Evolutionary conservation across 1,284 basidiomycete genomes (phyloP).

Genomic region (Pseudozyma tsukubaensis): DNA sequence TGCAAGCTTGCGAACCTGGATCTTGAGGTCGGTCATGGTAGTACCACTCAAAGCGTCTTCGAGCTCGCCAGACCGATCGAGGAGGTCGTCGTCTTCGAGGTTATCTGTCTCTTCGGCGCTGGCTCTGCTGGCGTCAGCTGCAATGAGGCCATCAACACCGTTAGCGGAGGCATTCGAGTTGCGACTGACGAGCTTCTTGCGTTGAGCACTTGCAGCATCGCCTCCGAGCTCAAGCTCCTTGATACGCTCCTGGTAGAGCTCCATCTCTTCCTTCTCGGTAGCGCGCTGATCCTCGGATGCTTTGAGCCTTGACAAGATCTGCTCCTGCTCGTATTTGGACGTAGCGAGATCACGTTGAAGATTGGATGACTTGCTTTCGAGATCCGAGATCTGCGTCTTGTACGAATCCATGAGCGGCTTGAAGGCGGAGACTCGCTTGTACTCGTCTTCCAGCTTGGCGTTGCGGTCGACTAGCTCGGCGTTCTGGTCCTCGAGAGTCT

Average conservation of each 20-base stretch:
- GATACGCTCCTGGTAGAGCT: slow-evolving; percentile 90
- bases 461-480: slow-evolving; percentile 90
- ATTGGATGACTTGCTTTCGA: slow-evolving; percentile 78
- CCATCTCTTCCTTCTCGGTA: slow-evolving; percentile 84
- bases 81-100: slow-evolving; percentile 30
- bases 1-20: slow-evolving; percentile 84
- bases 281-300: slow-evolving; percentile 76
- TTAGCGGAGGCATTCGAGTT: slow-evolving; percentile 48
- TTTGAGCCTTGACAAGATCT: slow-evolving; percentile 47
- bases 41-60: slow-evolving; percentile 84
- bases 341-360: slow-evolving; percentile 74
- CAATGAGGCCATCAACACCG: slow-evolving; percentile 51
- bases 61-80: slow-evolving; percentile 82
- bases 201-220: slow-evolving; percentile 70
- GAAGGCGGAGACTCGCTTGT: slow-evolving; percentile 84
- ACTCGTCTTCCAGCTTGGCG: slow-evolving; percentile 88
- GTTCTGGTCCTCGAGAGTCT: slow-evolving; percentile 90
- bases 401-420: slow-evolving; percentile 92
- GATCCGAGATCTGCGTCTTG: slow-evolving; percentile 83
- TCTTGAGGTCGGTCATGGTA: slow-evolving; percentile 85
- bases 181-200: slow-evolving; percentile 56
- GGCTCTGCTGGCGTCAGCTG: slow-evolving; percentile 41
- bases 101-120: slow-evolving; percentile 24
- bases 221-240: slow-evolving; percentile 81
- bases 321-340: slow-evolving; percentile 57